Evolutionary conservation across 495 filamentous ascomycete species (phyloP).

Genomic region (Penicillium coffeae): DNA sequence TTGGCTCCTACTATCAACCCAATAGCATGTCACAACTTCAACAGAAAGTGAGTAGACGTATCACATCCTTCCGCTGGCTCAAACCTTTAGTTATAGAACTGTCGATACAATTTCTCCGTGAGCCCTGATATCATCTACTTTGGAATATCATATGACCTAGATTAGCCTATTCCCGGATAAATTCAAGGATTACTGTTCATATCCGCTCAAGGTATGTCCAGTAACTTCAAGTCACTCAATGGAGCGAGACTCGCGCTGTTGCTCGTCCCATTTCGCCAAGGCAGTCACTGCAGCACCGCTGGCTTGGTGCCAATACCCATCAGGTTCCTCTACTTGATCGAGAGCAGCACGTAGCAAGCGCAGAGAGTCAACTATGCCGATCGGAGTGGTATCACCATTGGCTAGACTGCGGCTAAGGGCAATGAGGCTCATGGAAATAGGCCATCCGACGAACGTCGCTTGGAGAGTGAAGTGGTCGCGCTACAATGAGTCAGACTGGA

Average conservation of each 20-base stretch:
- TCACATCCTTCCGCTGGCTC: no score
- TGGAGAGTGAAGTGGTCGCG: conserved; percentile 2
- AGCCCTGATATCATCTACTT: no score
- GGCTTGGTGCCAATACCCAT: conserved; percentile 3
- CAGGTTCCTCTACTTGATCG: conserved; percentile 2
- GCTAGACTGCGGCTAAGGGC: conserved; percentile 1
- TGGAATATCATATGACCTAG: no score
- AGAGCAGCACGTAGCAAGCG: conserved; percentile 1
- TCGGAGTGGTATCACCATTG: conserved; percentile 3
- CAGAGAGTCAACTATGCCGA: conserved; percentile 2
- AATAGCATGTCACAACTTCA: no score
- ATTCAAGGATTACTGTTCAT: no score
- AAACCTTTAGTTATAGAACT: no score
- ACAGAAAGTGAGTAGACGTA: no score
- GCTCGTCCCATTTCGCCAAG: conserved; percentile 2
- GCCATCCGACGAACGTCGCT: conserved; percentile 2
- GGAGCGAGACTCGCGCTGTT: conserved; percentile 1
- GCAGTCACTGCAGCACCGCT: conserved; percentile 2
- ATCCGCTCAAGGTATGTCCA: no score
- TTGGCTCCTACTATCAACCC: no score
- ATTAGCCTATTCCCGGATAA: no score
- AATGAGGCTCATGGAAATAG: conserved; percentile 3
- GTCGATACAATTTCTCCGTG: no score
- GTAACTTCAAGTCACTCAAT: not conserved
- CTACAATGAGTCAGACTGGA: conserved; percentile 1